Evolutionary conservation across 1,284 basidiomycete genomes (phyloP).

Genomic region (Rhodotorula mucilaginosa): DNA sequence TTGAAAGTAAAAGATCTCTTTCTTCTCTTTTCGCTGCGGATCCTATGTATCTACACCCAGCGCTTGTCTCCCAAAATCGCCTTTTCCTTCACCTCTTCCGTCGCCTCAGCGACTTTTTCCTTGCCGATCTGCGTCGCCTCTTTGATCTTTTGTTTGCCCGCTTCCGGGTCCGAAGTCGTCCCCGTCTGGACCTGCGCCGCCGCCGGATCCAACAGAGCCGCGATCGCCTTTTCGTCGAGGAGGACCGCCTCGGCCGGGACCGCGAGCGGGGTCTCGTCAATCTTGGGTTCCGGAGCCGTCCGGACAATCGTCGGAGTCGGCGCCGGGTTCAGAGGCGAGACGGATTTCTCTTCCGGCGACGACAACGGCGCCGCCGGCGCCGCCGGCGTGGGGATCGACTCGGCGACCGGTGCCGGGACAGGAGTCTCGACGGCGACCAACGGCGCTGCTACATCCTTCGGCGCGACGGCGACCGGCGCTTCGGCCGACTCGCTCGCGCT

Average conservation of each 20-base stretch:
- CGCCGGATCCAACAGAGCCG: slow-evolving; percentile 30
- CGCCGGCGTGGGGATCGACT: slow-evolving; percentile 14
- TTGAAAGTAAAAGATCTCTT: background rate
- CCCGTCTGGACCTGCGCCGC: slow-evolving; percentile 26
- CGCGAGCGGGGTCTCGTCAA: slow-evolving; percentile 26
- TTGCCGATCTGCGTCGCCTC: slow-evolving; percentile 1
- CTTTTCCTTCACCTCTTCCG: background rate
- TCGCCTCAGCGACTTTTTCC: slow-evolving; percentile 6
- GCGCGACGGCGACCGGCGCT: slow-evolving; percentile 3
- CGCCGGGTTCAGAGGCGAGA: background rate
- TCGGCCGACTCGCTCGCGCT: slow-evolving; percentile 1
- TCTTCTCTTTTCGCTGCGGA: background rate
- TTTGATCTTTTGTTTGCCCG: background rate
- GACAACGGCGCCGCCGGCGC: background rate
- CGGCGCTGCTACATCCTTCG: background rate
- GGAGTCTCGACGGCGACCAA: slow-evolving; percentile 4
- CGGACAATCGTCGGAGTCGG: background rate
- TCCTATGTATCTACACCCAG: slow-evolving; percentile 10
- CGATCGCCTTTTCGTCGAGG: slow-evolving; percentile 29
- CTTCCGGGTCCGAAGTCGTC: background rate
- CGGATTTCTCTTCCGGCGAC: too few relatives aligned
- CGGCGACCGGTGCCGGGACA: slow-evolving; percentile 33
- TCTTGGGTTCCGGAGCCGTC: slow-evolving; percentile 5
- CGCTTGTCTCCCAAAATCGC: background rate
- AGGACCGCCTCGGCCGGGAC: slow-evolving; percentile 22